Evolutionary conservation across 2,329 filamentous ascomycete species (phyloP).

Genomic region (Epichloe glyceriae): DNA sequence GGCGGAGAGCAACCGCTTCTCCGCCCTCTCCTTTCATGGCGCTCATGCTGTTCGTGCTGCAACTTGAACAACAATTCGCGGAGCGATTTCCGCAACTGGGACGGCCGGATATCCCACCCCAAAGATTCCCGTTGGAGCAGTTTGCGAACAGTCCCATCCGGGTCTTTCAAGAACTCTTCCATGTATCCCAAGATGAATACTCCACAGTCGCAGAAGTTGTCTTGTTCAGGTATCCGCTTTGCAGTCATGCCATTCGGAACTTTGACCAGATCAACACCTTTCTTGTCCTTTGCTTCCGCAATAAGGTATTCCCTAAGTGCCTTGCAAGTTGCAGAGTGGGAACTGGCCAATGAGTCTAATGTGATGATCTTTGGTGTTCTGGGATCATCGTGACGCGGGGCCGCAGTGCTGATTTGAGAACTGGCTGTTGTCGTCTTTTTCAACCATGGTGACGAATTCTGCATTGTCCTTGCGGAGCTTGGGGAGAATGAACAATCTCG

Average conservation of each 20-base stretch:
- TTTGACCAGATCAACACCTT: constrained; percentile 26
- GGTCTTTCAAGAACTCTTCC: constrained; percentile 65
- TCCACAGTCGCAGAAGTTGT: constrained; percentile 82
- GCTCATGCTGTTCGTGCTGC: constrained; percentile 41
- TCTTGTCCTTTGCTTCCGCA: constrained; percentile 57
- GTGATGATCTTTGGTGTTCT: constrained; percentile 63
- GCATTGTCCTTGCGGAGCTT: not conserved
- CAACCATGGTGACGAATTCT: not conserved
- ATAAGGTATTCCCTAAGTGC: constrained; percentile 65
- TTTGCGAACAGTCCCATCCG: constrained; percentile 54
- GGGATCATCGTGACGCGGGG: constrained; percentile 19
- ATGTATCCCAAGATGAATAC: constrained; percentile 77
- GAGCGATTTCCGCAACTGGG: constrained; percentile 50
- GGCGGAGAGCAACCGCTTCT: constrained; percentile 17
- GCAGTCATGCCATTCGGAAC: constrained; percentile 47
- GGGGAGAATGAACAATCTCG: not conserved
- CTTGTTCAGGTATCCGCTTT: constrained; percentile 62
- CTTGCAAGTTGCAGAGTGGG: constrained; percentile 50
- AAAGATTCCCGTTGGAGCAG: constrained; percentile 47
- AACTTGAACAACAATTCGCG: constrained; percentile 53
- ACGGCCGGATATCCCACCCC: constrained; percentile 41
- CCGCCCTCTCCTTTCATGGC: constrained; percentile 24
- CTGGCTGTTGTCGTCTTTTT: constrained; percentile 9
- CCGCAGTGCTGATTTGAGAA: not conserved
- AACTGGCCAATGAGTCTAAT: constrained; percentile 66